phyloP scores from a whole-genome alignment of 108 stramenopile genomes.

The Cyclostephanos invisitatus region DNA sequence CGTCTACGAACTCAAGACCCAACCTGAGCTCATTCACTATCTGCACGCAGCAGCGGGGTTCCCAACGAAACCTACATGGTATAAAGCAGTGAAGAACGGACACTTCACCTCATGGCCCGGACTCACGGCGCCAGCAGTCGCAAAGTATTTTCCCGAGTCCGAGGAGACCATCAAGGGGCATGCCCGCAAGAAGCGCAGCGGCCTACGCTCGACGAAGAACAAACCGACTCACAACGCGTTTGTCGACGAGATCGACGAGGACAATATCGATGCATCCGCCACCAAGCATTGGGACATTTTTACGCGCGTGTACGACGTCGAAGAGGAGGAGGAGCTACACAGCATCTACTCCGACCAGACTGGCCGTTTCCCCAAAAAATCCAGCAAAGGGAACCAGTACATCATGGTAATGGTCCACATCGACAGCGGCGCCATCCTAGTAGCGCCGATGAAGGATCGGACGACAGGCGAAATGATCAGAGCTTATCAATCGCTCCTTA shows the following conservation, averaged over 20 bases:
- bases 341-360: conserved; percentile 52
- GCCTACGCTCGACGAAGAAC: conserved; percentile 15
- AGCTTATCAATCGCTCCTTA: background rate
- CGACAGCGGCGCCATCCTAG: conserved; percentile 46
- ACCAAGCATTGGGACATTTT: background rate
- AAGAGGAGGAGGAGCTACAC: background rate
- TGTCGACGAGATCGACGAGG: too few species aligned
- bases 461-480: conserved; percentile 10
- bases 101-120: conserved; percentile 23
- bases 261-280: background rate
- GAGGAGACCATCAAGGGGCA: conserved; percentile 21
- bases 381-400: conserved; percentile 47
- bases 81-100: conserved; percentile 7
- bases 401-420: conserved; percentile 44
- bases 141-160: conserved; percentile 18
- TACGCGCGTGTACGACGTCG: background rate
- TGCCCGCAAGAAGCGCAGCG: background rate
- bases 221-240: background rate
- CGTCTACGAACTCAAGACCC: conserved; percentile 6
- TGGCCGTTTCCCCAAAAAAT: conserved; percentile 34
- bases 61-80: conserved; percentile 13
- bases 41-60: too few species aligned
- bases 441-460: conserved; percentile 21
- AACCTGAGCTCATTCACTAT: conserved; percentile 6
- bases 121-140: conserved; percentile 9